Base-by-base conservation (phyloP, 805 yeast species). In the Spathaspora passalidarum region DNA sequence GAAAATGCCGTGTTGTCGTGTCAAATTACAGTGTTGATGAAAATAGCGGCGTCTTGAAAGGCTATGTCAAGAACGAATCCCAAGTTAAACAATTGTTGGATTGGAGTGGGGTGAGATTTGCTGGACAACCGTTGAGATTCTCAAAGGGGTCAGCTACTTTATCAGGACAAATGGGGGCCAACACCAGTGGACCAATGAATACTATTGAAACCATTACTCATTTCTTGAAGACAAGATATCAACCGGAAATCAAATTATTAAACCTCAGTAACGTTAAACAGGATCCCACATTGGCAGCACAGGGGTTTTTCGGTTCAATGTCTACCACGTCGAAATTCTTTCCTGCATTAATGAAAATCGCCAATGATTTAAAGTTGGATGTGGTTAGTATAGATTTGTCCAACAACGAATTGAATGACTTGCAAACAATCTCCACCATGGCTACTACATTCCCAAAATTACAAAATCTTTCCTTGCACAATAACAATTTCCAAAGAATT, bases 321-420 rank as follows among this genome's bases (percentile, higher is more conserved):
- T 65, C 81, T 9, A 81, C 88, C 1, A 76, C 84, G 26, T 76
- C 91, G 11, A 94, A 92, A 63, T 84, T 90, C 77, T 89, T 92
- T 62, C 86, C 89, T 9, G 98, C 98, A 0, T 67, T 94, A 52
- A 80, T 92, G 86, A 87, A 85, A 60, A 65, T 92, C 7, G 96
- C 96, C 1, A 66, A 71, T 3, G 79, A 79, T 44, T 51, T 66
- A 43, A 70, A 71, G 46, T 50, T 72, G n/a, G 81, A 79, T 21
- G 84, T 90, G 3, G 84, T 82, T 23, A 83, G 89, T 47, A 79
- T 91, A 6, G 86, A 84, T 61, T 63, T 89, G 29, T 79, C 91
- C 4, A 53, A 55, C 40, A 94, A 69, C 61, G 74, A 75, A 45
- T 63, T 94, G 34, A 65, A 67, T 20, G 96, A 88, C 56, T 73